These are phyloP conservation scores for Lichtheimia ornata DNA, from an alignment of 371 early-diverging fungal species.

Conservation along the genomic window DNA sequence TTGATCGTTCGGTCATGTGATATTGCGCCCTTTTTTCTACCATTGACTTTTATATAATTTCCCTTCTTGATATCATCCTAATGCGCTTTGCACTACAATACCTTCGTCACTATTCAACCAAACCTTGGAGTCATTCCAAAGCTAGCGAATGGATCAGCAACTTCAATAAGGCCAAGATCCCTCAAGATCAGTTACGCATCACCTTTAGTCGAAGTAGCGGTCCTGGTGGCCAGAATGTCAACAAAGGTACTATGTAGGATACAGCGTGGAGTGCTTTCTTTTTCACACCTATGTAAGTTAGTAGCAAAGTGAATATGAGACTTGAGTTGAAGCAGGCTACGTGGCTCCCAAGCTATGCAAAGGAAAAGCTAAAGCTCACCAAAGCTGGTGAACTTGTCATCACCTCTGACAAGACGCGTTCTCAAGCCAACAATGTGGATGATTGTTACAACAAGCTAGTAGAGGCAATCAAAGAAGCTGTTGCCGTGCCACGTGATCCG, in stretches of 20 bases:
- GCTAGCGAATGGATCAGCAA: conserved; percentile 32
- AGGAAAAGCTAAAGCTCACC: conserved; percentile 60
- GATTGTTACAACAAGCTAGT: conserved; percentile 81
- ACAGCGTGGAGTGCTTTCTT: not conserved
- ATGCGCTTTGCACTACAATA: not conserved
- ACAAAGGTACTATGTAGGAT: conserved; percentile 66
- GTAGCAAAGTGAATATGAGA: conserved; percentile 84
- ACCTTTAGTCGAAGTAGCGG: conserved; percentile 62
- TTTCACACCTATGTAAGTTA: conserved; percentile 52
- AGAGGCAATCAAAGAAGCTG: conserved; percentile 63
- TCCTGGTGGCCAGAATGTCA: conserved; percentile 93
- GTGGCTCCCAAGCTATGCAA: conserved; percentile 83
- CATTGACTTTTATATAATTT: too few relatives aligned
- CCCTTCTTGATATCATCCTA: not conserved
- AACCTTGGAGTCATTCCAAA: conserved; percentile 31
- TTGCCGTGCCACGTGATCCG: conserved; percentile 72
- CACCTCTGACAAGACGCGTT: conserved; percentile 77
- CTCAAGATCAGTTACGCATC: conserved; percentile 33
- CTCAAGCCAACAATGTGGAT: conserved; percentile 77
- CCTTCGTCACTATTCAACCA: conserved; percentile 3
- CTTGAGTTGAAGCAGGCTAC: conserved; percentile 60
- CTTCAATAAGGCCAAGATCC: conserved; percentile 34
- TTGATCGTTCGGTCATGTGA: too few relatives aligned
- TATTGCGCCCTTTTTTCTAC: too few relatives aligned
- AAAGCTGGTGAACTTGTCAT: conserved; percentile 75